These are phyloP conservation scores for Lachnum nothofagi DNA, from an alignment of 2,329 filamentous ascomycete species.

Conservation along the genomic window DNA sequence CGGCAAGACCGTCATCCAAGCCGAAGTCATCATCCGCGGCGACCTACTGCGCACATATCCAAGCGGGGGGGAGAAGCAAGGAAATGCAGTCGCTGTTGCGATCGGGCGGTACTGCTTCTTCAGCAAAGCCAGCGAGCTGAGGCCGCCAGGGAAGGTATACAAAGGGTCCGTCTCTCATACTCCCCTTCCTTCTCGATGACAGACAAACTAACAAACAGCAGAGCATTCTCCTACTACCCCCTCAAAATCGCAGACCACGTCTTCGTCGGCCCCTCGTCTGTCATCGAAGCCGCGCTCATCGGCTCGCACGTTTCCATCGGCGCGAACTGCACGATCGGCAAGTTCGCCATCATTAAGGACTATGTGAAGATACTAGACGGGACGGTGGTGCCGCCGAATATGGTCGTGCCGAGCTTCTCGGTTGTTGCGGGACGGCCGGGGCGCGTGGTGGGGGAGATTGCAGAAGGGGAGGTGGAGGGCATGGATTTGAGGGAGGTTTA, in stretches of 20 bases:
- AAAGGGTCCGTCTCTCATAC: constrained; percentile 49
- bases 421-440: constrained; percentile 83
- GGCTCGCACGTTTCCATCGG: constrained; percentile 85
- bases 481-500: constrained; percentile 62
- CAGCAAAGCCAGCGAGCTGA: constrained; percentile 69
- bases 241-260: constrained; percentile 93
- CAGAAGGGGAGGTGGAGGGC: constrained; percentile 61
- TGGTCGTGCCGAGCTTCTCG: constrained; percentile 88
- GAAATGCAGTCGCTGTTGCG: constrained; percentile 58
- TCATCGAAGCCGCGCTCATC: constrained; percentile 78
- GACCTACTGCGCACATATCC: constrained; percentile 65
- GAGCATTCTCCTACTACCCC: constrained; percentile 72
- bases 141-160: constrained; percentile 77
- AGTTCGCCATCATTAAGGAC: constrained; percentile 90
- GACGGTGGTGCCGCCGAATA: constrained; percentile 75
- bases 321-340: constrained; percentile 68
- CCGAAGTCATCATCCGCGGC: constrained; percentile 88
- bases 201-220: constrained; percentile 23
- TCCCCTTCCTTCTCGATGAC: not conserved
- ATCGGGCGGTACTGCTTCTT: constrained; percentile 92
- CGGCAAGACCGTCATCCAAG: constrained; percentile 92
- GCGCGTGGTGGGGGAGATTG: constrained; percentile 73
- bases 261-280: constrained; percentile 70
- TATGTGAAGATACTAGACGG: constrained; percentile 83
- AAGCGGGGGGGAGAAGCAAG: constrained; percentile 32